phyloP scores from a whole-genome alignment of 2,329 filamentous ascomycete species.

The Talaromyces atroroseus region DNA sequence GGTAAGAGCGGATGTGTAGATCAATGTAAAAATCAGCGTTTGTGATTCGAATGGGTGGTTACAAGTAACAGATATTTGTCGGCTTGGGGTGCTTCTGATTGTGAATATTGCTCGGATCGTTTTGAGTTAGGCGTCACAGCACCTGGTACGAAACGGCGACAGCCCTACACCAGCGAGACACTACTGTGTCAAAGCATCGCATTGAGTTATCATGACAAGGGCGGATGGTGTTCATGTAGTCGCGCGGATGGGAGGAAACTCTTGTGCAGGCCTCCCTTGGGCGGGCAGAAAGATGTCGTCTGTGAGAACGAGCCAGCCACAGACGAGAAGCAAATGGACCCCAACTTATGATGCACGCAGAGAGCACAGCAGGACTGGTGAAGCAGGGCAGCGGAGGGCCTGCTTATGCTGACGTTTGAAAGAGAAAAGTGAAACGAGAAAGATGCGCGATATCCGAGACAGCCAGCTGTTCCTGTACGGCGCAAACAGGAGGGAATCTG shows the following conservation, averaged over 20 bases:
- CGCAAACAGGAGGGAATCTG: not conserved
- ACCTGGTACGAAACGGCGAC: not conserved
- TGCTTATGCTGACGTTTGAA: not conserved
- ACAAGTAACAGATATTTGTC: not conserved
- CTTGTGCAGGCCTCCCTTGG: not conserved
- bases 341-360: not conserved
- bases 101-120: not conserved
- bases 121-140: not conserved
- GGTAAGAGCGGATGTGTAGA: no score
- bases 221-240: not conserved
- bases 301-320: slow-evolving; percentile 4
- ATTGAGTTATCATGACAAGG: slow-evolving; percentile 6
- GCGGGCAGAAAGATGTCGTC: not conserved
- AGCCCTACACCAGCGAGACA: slow-evolving; percentile 7
- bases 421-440: not conserved
- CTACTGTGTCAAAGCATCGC: slow-evolving; percentile 3
- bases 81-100: not conserved
- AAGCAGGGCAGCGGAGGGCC: not conserved
- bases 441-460: not conserved
- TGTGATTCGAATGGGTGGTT: not conserved
- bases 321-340: slow-evolving; percentile 8
- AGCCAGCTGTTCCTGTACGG: not conserved
- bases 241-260: not conserved
- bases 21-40: not conserved
- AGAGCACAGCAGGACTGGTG: not conserved